Base-by-base conservation (phyloP, 768 basidiomycete species). In the Leccinum truebloodii region DNA sequence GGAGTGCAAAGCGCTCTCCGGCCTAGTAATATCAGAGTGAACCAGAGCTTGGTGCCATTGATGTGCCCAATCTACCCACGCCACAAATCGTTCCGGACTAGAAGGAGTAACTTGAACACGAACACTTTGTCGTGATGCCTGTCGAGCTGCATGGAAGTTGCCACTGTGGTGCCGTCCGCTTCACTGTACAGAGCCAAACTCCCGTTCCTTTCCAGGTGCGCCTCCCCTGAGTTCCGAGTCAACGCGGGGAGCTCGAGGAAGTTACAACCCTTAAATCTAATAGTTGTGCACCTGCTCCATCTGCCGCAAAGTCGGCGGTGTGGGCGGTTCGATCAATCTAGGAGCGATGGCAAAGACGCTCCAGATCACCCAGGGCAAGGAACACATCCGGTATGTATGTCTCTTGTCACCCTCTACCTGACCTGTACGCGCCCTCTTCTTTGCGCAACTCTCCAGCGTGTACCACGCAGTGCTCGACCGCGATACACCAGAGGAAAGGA, bases 281-380 rank as follows among this genome's bases (percentile, higher is more conserved):
- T 60, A 86, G 83, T 69, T 88, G 34, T 89, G 87, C 65, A 55
- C 83, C 6, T 89, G 87, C 68, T 87, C 86, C 35, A 87, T 89
- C 62, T 89, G 87, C 67, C 83, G 87, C 59, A 89, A 89, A 70
- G 85, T 87, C 10, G 86, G 86, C 41, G 87, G 87, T 14, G 74
- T 74, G 0, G 85, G 86, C 13, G 87, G 87, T 0, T 83, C 86
- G 2, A 80, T 88, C 69, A 88, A 88, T 62, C 80, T 89, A n/a
- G 83, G 85, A 24, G 87, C 80, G 1, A 73, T 81, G 51, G 76
- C 75, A 14, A 69, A 83, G 1, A 83, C 83, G 0, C 72, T 89
- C 52, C 72, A 81, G 44, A 68, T 88, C 46, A 77, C 81, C 54
- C 64, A 73, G 35, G 87, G 86, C 1, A 77, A 83, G 55, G 83